Evolutionary conservation across 176 grass and related monocot genomes (phyloP).

Genomic region (Eleusine coracana): DNA sequence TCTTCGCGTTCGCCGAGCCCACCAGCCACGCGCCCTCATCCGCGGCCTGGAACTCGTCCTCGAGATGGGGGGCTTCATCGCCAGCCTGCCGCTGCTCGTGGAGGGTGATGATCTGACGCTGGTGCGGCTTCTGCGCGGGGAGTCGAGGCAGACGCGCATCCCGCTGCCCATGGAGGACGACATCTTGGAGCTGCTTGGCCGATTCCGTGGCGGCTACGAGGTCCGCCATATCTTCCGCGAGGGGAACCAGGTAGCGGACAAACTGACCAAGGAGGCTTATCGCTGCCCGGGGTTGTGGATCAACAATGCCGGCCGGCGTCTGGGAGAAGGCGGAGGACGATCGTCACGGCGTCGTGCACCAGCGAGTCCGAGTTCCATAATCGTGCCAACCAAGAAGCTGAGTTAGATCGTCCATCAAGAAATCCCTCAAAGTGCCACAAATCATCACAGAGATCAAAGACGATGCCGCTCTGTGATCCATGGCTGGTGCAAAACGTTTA

Average conservation of each 20-base stretch:
- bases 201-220: background rate
- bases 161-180: background rate
- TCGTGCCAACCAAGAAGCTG: too few relatives aligned
- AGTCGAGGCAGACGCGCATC: background rate
- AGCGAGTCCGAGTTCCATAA: background rate
- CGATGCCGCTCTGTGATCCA: too few relatives aligned
- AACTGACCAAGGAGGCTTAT: background rate
- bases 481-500: too few relatives aligned
- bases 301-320: background rate
- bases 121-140: background rate
- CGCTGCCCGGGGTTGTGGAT: background rate
- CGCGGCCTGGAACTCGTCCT: background rate
- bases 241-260: background rate
- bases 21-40: background rate
- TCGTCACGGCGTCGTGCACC: background rate
- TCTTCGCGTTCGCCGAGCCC: background rate
- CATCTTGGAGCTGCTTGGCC: background rate
- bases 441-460: too few relatives aligned
- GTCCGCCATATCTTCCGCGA: slow-evolving; percentile 2
- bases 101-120: background rate
- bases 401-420: too few relatives aligned
- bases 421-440: too few relatives aligned
- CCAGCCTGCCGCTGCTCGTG: background rate
- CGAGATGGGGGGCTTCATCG: background rate
- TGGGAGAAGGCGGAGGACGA: background rate